Evolutionary conservation across 2,329 filamentous ascomycete species (phyloP).

Genomic region (Ceratocystis colombiana): DNA sequence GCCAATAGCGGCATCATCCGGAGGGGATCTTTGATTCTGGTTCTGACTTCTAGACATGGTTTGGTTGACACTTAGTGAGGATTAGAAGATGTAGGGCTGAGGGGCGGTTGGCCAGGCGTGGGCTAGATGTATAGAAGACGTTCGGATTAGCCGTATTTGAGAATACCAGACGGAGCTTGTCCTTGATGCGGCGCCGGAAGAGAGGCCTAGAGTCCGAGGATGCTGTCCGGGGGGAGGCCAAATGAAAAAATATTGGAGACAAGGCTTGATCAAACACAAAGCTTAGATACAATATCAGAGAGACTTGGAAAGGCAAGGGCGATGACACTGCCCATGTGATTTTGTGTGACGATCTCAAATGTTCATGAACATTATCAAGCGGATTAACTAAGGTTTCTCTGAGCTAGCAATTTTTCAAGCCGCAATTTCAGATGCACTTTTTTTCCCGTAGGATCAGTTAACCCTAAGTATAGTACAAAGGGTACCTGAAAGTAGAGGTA

Average conservation of each 20-base stretch:
- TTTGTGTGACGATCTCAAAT: not conserved
- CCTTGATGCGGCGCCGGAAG: slow-evolving; percentile 13
- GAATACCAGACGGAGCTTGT: slow-evolving; percentile 1
- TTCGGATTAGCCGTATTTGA: not conserved
- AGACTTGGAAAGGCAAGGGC: not conserved
- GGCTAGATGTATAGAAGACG: not conserved
- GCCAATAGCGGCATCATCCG: slow-evolving; percentile 34
- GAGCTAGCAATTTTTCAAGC: slow-evolving; percentile 2
- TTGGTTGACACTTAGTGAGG: not conserved
- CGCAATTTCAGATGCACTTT: not conserved
- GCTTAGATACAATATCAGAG: not conserved
- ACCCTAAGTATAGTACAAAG: not conserved
- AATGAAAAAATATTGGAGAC: not conserved
- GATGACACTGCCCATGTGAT: not conserved
- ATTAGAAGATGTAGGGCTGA: not conserved
- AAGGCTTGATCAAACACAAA: not conserved
- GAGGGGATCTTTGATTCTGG: slow-evolving; percentile 27
- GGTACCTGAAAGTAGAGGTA: not conserved
- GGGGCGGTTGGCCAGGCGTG: not conserved
- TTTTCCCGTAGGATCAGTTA: not conserved
- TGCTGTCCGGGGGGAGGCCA: not conserved
- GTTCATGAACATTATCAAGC: not conserved
- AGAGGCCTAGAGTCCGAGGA: not conserved
- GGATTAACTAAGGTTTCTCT: slow-evolving; percentile 3
- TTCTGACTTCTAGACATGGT: not conserved